Evolutionary conservation across 2,329 filamentous ascomycete genomes (phyloP), one percentile per base, ranked within the genome.

Genomic region (Xylariaceae sp.): DNA sequence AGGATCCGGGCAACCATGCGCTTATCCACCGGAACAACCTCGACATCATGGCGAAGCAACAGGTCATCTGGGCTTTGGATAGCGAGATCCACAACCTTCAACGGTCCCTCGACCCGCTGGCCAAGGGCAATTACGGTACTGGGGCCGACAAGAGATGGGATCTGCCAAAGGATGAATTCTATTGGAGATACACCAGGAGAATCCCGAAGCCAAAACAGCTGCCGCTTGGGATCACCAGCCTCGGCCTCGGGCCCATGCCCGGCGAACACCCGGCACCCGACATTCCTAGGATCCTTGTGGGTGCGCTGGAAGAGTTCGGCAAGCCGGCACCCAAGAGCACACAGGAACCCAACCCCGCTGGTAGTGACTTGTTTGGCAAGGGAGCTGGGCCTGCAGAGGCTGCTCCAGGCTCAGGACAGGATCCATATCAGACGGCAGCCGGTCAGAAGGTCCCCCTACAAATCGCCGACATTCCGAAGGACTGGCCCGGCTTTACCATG

Each of bases 31-130:
- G 45, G 2, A 65, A 66, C 36, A 67, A 66, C 40, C 10, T 54
- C 9, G 51, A 65, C 37, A 63, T 67, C 37, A 58, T 56, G 59
- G 48, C 58, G 2, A 58, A 57, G 49, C 57, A 64, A 36, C 52
- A 61, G 40, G 4, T 59, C 11, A 27, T 67, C 21, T 62, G 57
- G 58, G 15, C 32, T 8, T n/a, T 65, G 2, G 50, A 63, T 33
- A 42, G 37, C 24, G 57, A 64, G 50, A 58, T 64, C 18, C 21
- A 42, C 4, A 59, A 62, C 13, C 7, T 55, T 18, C 24, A 40
- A 23, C 41, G 43, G 6, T 48, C 27, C 30, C 3, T 47, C 2
- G 30, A 61, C 16, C 59, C 59, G 9, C 9, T 48, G 3, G 8
- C 11, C 7, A 6, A 52, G 1, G 8, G 36, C 1, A 35, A 13